phyloP scores from a whole-genome alignment of 176 grass and related monocot genomes.

The Oropetium thomaeum region DNA sequence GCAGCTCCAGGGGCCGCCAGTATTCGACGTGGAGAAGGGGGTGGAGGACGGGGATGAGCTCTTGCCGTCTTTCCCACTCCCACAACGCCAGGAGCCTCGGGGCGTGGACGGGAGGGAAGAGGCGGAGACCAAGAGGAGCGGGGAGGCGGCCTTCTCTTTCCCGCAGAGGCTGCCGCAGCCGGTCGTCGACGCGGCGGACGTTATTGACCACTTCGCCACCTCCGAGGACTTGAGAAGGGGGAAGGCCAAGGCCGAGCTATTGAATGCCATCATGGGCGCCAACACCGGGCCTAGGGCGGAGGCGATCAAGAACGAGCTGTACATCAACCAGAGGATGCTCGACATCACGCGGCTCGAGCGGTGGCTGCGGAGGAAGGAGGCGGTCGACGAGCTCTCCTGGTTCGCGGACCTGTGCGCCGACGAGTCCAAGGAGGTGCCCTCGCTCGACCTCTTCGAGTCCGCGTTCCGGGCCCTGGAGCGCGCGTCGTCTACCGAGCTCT shows the following conservation, averaged over 20 bases:
- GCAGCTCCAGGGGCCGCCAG: neutral
- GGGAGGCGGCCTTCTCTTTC: slow-evolving; percentile 32
- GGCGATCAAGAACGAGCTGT: slow-evolving; percentile 34
- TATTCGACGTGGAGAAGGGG: neutral
- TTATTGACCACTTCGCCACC: slow-evolving; percentile 10
- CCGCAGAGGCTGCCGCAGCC: neutral
- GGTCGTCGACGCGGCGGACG: slow-evolving; percentile 1
- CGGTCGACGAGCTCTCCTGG: slow-evolving; percentile 41
- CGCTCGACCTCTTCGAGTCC: slow-evolving; percentile 38
- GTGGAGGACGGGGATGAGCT: neutral
- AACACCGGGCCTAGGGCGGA: slow-evolving; percentile 3
- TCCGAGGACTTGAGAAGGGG: neutral
- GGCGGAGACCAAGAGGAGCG: no score
- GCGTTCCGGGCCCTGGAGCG: slow-evolving; percentile 35
- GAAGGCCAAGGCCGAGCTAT: neutral
- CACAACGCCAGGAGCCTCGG: neutral
- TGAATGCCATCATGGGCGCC: slow-evolving; percentile 27
- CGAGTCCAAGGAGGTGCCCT: neutral
- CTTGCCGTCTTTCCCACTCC: slow-evolving; percentile 37
- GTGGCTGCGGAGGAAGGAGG: slow-evolving; percentile 36
- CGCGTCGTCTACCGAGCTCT: slow-evolving; percentile 20
- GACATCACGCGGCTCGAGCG: slow-evolving; percentile 34
- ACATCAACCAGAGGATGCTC: slow-evolving; percentile 1
- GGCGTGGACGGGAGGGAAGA: neutral
- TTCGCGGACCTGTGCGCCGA: slow-evolving; percentile 38